Evolutionary conservation across 1,284 basidiomycete species (phyloP), one percentile per base, ranked within the genome.

Genomic region (Xerocomus nothofagi): DNA sequence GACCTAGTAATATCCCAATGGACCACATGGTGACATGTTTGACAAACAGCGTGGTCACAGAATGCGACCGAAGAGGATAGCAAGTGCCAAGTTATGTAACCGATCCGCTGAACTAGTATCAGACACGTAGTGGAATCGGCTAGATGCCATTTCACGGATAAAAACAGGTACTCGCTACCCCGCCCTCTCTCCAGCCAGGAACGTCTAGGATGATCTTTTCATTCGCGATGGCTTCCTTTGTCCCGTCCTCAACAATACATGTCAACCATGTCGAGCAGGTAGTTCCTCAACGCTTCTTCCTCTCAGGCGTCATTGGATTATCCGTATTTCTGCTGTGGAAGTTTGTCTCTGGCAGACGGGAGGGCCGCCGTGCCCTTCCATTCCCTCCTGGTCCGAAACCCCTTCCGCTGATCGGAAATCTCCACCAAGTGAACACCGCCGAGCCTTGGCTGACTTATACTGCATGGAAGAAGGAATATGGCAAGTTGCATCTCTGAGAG

Each of bases 361-460:
- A 42, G 39, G 47, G 24, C 27, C 27, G 39, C 21, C 17, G 18
- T 14, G 47, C 30, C 26, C 17, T 50, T 14, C 51, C 60, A 26
- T 39, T 56, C 2, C 59, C 59, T 4, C 59, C 62, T 15, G 62
- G 59, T 17, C 62, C 59, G 0, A 64, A 44, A 29, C 44, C 59
- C 14, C 49, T 61, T 18, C 60, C 62, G 3, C 43, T 61, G 11
- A 21, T 61, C 10, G 59, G 59, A 40, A 61, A 65, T 42, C 20
- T 63, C 23, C 29, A 40, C 24, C 48, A 59, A 24, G 23, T 61
- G 29, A 56, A 61, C 44, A 50, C 47, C 3, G 17, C 55, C 11
- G 44, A 62, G 21, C 59, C 59, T 12, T 61, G 59, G 59, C 30
- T 65, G 18, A 56, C 62, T 33, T 61, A 61, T 34, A 63, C 59